These are phyloP conservation scores for Verticillium zaregamsianum DNA, from an alignment of 2,329 filamentous ascomycete genomes.

Conservation along the genomic window DNA sequence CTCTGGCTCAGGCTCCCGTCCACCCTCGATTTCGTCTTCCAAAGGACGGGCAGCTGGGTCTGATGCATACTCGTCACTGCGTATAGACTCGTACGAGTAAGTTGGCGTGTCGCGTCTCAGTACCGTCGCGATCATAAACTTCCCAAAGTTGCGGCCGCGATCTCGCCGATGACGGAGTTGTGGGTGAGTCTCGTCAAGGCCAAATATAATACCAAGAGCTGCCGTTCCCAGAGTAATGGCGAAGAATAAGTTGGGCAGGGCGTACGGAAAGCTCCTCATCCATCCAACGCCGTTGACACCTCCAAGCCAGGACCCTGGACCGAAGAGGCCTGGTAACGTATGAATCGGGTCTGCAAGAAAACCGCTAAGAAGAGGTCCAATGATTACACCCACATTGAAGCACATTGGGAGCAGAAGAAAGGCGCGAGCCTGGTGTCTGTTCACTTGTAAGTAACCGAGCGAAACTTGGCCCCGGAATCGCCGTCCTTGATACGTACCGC, in stretches of 20 bases:
- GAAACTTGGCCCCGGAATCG: neutral
- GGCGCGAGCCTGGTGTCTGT: slow-evolving; percentile 10
- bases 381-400: slow-evolving; percentile 18
- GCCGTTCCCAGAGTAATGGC: slow-evolving; percentile 10
- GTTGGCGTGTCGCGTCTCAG: neutral
- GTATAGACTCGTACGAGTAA: too few species aligned
- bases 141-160: slow-evolving; percentile 4
- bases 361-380: slow-evolving; percentile 17
- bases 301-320: slow-evolving; percentile 14
- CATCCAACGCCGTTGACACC: slow-evolving; percentile 13
- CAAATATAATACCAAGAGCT: slow-evolving; percentile 14
- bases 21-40: too few species aligned
- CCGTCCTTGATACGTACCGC: slow-evolving; percentile 2
- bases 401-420: slow-evolving; percentile 17
- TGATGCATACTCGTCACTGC: neutral
- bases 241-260: slow-evolving; percentile 16
- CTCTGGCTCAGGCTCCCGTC: neutral
- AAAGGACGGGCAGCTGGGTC: too few species aligned
- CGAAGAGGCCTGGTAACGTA: slow-evolving; percentile 14
- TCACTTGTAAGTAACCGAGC: neutral
- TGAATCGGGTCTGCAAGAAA: slow-evolving; percentile 17
- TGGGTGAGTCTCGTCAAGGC: slow-evolving; percentile 17
- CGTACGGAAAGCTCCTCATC: slow-evolving; percentile 17
- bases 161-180: slow-evolving; percentile 6
- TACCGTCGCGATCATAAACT: neutral